Evolutionary conservation across 768 basidiomycete genomes (phyloP).

Genomic region (Amanita inopinata): DNA sequence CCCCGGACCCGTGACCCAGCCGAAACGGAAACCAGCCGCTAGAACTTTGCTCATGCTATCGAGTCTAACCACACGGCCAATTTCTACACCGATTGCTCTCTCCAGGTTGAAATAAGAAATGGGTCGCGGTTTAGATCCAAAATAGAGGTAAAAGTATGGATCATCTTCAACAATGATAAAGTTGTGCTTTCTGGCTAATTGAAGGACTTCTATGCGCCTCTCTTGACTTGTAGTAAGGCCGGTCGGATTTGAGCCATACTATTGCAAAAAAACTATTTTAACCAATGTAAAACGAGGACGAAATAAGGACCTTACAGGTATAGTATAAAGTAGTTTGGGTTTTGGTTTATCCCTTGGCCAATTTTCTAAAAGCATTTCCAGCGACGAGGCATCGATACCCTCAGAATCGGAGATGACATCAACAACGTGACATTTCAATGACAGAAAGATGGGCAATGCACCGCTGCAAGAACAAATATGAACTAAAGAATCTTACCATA

Average conservation of each 20-base stretch:
- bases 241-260: slow-evolving; percentile 84
- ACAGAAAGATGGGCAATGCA: slow-evolving; percentile 48
- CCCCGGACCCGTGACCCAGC: slow-evolving; percentile 67
- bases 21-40: slow-evolving; percentile 64
- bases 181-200: slow-evolving; percentile 57
- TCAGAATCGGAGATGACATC: slow-evolving; percentile 65
- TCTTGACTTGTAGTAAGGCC: slow-evolving; percentile 63
- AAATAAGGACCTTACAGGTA: slow-evolving; percentile 35
- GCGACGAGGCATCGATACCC: slow-evolving; percentile 47
- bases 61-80: slow-evolving; percentile 73
- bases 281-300: slow-evolving; percentile 4
- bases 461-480: slow-evolving; percentile 30
- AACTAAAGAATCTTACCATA: slow-evolving; percentile 7
- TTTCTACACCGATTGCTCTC: slow-evolving; percentile 38
- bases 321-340: slow-evolving; percentile 72
- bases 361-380: slow-evolving; percentile 51
- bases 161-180: slow-evolving; percentile 83
- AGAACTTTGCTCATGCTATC: slow-evolving; percentile 82
- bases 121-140: slow-evolving; percentile 46
- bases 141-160: slow-evolving; percentile 70
- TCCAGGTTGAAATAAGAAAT: slow-evolving; percentile 79
- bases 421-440: slow-evolving; percentile 42
- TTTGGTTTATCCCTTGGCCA: slow-evolving; percentile 64
- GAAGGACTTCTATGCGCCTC: slow-evolving; percentile 59
- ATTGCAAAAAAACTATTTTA: background rate